These are phyloP conservation scores for Volutella citrinella DNA, from an alignment of 2,329 filamentous ascomycete genomes.

Conservation along the genomic window DNA sequence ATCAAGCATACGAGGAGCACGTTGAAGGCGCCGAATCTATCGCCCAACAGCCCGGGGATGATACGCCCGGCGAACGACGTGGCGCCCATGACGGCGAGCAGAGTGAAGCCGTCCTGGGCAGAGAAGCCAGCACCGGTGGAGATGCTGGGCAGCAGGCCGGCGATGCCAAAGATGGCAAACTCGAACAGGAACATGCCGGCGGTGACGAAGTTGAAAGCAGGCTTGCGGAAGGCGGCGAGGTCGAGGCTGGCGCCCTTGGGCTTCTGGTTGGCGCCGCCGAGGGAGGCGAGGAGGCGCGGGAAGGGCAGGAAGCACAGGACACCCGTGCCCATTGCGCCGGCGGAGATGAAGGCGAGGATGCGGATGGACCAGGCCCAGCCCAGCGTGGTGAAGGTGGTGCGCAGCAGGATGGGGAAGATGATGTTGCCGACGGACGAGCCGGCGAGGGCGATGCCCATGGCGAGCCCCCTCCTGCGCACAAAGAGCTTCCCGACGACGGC, in stretches of 20 bases:
- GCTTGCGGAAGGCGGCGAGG: slow-evolving; percentile 37
- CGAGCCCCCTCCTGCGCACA: slow-evolving; percentile 21
- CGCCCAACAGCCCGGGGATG: slow-evolving; percentile 40
- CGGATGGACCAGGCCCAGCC: slow-evolving; percentile 35
- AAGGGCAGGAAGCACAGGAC: slow-evolving; percentile 34
- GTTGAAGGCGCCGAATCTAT: slow-evolving; percentile 44
- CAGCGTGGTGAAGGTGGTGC: slow-evolving; percentile 22
- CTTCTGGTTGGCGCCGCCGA: slow-evolving; percentile 4
- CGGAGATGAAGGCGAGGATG: slow-evolving; percentile 27
- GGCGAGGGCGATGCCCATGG: slow-evolving; percentile 24
- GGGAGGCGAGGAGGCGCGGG: slow-evolving; percentile 16
- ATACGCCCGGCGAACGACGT: slow-evolving; percentile 41
- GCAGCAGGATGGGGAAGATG: slow-evolving; percentile 32
- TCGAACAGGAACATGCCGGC: slow-evolving; percentile 44
- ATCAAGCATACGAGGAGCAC: slow-evolving; percentile 17
- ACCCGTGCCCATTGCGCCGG: slow-evolving; percentile 23
- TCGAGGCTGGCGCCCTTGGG: slow-evolving; percentile 29
- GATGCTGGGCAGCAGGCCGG: slow-evolving; percentile 45
- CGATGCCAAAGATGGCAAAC: slow-evolving; percentile 46
- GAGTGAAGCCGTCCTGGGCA: slow-evolving; percentile 38
- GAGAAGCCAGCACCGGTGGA: slow-evolving; percentile 33
- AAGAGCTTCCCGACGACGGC: slow-evolving; percentile 30
- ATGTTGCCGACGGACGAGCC: slow-evolving; percentile 28
- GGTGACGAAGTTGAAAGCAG: slow-evolving; percentile 39
- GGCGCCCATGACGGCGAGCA: slow-evolving; percentile 42